Evolutionary conservation across 2,329 filamentous ascomycete species (phyloP), one percentile per base, ranked within the genome.

Genomic region (Ophiostoma australiae): DNA sequence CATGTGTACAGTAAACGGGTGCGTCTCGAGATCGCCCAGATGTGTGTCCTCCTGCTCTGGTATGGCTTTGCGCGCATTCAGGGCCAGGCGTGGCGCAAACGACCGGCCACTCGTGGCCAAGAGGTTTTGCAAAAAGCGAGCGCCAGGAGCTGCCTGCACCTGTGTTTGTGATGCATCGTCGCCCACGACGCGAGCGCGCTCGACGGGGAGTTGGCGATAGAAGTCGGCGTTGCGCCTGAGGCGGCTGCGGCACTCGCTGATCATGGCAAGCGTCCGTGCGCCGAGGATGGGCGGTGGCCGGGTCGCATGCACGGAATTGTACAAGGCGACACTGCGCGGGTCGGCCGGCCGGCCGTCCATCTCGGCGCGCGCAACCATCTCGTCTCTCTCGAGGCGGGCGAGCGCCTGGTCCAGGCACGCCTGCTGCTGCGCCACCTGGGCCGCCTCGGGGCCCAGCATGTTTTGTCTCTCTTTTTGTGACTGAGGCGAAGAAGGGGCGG

Each of bases 1-100:
- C 73, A 74, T 74, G 27, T 52, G 68, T 1, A 69, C 44, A 0
- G 74, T 74, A 66, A 72, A 75, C 0, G 74, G 74, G 35, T 72
- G 73, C n/a, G 72, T 73, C 52, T 73, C 67, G 33, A 71, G 44
- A 13, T 7, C 15, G 20, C 4, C 33, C 3, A 65, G 58, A 5
- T 7, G 63, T 7, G 4, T 37, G 8, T 23, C n/a, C 17, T 39
- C 63, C 4, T 39, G 4, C 35, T 41, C 39, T 41, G 13, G 39
- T 13, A 1, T 13, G 11, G 3, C 39, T 41, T 41, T 8, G 8
- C 10, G 11, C 2, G 4, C 35, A 23, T 39, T 23, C 33, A 39
- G 0, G 8, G 35, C 20, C 7, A 70, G 33, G 27, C 65, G 52
- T 13, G 4, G 31, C 5, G 68, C 72, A 69, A 72, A 71, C 48